A percentile compares a stretch with the other conserved stretches of the same genome.
Evolutionary conservation across 1,284 basidiomycete species (phyloP).

Genomic region (Pseudozyma sp.): DNA sequence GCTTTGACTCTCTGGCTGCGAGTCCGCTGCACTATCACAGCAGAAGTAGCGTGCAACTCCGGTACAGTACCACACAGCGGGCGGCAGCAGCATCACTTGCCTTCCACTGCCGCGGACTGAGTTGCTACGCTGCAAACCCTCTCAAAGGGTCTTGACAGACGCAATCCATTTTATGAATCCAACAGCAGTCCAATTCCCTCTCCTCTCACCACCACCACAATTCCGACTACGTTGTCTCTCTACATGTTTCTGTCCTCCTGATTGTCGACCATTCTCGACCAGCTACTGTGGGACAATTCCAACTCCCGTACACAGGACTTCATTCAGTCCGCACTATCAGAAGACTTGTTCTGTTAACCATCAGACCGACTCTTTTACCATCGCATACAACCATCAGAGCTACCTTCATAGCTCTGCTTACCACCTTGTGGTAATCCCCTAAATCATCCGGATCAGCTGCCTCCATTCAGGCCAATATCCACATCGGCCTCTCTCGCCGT

Average conservation of each 20-base stretch:
- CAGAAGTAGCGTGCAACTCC: too few relatives aligned
- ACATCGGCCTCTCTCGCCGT: conserved; percentile 8
- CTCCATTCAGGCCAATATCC: conserved; percentile 29
- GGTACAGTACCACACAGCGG: too few relatives aligned
- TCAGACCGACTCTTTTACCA: neutral
- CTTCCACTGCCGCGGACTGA: too few relatives aligned
- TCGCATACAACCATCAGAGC: too few relatives aligned
- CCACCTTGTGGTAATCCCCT: conserved; percentile 5
- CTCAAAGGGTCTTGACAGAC: neutral
- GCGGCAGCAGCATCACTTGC: too few relatives aligned
- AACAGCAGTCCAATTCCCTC: neutral
- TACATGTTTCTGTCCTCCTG: neutral
- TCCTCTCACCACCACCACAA: conserved; percentile 7
- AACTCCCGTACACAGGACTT: conserved; percentile 9
- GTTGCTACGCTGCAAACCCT: neutral
- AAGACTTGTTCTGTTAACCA: neutral
- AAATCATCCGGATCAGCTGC: conserved; percentile 2
- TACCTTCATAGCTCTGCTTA: neutral
- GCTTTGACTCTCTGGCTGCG: too few relatives aligned
- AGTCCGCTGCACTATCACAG: too few relatives aligned
- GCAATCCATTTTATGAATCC: neutral
- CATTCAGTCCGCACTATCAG: conserved; percentile 15
- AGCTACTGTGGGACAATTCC: neutral
- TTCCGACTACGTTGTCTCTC: neutral
- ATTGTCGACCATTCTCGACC: conserved; percentile 39